Evolutionary conservation across 2,329 filamentous ascomycete species (phyloP), one percentile per base, ranked within the genome.

Genomic region (Pyrenophora graminea): DNA sequence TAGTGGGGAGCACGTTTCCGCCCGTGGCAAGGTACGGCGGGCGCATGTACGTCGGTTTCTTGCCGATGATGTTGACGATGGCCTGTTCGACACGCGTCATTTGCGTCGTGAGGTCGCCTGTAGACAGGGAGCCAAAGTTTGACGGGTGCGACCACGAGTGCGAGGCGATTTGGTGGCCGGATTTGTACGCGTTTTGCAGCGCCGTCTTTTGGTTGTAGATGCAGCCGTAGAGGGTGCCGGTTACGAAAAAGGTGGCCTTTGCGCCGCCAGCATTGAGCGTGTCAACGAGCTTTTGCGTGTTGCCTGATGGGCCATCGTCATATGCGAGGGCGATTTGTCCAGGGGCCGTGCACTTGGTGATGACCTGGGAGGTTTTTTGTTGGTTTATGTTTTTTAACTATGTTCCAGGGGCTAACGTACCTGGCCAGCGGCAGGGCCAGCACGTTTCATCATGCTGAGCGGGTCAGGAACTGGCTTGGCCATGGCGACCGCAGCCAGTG

Each of bases 31-130:
- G 68, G 48, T 73, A 72, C 0, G 70, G 70, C 1, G 69, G 69
- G 0, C 70, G 69, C 70, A 72, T 72, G 58, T 73, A 73, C 0
- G 70, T 73, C 3, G 70, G 69, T 50, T 70, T 70, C 15, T 63
- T 60, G 49, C 70, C 69, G 45, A 72, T 71, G 50, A 73, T 72
- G 59, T 69, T 71, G 50, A 67, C 56, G 30, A 71, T 58, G 2
- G 70, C 70, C n/a, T 59, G 61, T 41, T 73, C 70, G 9, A 73
- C 56, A 36, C 60, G 58, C 23, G 58, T 51, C 70, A 73, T 73
- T 53, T 73, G 63, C 7, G 51, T 55, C 3, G 63, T 71, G 1
- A 73, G 55, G 36, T 69, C 67, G 18, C 52, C 48, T 13, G 60
- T 46, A 1, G 66, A 69, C 41, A 73, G 38, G 17, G 63, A 66